A percentile compares a stretch with the other conserved stretches of the same genome.
These are phyloP conservation scores for Panicum hallii DNA, from an alignment of 202 grass and related monocot species.

Conservation along the genomic window DNA sequence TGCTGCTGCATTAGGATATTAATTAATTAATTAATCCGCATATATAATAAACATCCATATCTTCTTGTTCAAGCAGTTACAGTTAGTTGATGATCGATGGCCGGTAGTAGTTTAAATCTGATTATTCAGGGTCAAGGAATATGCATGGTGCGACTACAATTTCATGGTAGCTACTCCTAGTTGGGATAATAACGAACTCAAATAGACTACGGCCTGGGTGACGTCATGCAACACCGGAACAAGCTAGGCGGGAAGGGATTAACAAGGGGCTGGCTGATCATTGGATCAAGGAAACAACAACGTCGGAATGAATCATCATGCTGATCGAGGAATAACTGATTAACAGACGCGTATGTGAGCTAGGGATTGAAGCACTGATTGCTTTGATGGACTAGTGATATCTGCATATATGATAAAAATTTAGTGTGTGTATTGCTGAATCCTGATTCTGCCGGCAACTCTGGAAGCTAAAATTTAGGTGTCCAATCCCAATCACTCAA, in stretches of 20 bases:
- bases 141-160: background rate
- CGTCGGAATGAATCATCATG: constrained; percentile 35
- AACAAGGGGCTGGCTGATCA: background rate
- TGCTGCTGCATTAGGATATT: constrained; percentile 5
- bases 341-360: background rate
- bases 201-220: background rate
- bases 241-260: constrained; percentile 12
- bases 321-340: background rate
- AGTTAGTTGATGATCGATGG: background rate
- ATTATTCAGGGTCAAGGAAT: background rate
- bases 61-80: constrained; percentile 12
- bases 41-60: background rate
- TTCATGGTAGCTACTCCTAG: constrained; percentile 1
- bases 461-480: constrained; percentile 43
- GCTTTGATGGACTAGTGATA: background rate
- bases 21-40: background rate
- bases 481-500: constrained; percentile 58
- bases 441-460: constrained; percentile 33
- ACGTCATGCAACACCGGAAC: constrained; percentile 32
- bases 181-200: constrained; percentile 42
- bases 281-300: constrained; percentile 18
- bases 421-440: constrained; percentile 1
- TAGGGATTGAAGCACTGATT: background rate
- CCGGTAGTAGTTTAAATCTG: background rate
- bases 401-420: background rate